Evolutionary conservation across 306 rosid species (phyloP), one percentile per base, ranked within the genome.

Genomic region (Bauhinia variegata): DNA sequence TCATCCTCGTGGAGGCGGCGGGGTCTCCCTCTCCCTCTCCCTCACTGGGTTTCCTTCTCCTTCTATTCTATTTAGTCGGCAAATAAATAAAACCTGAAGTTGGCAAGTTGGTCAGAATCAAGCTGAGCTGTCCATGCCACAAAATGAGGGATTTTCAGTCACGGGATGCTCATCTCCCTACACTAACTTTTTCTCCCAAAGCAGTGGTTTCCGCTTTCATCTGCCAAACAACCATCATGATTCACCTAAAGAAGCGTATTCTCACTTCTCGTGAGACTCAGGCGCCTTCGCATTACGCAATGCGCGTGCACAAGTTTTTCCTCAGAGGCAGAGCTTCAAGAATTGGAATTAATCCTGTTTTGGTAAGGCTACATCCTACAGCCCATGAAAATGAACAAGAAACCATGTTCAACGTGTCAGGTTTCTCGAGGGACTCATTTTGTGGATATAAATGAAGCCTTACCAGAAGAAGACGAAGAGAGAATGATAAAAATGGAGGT

Each of bases 391-490:
- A 61, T 71, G 69, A 87, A 83, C 42, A 72, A 58, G 33, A 80
- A 65, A 51, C 67, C 50, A 63, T 53, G 47, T 28, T 30, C 75
- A 28, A 28, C 63, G n/a, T n/a, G n/a, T n/a, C n/a, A n/a, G n/a
- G n/a, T n/a, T 54, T 78, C 61, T 53, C 48, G 19, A 32, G 59
- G 59, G 9, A 59, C 78, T 34, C 96, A 84, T 78, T 82, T 79
- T 34, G 33, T 86, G 12, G 96, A 88, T 54, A 83, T 91, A 63
- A 85, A 77, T 60, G 88, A 88, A 74, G 86, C 41, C 18, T 57
- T 82, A 15, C 83, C 65, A 6, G 91, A 90, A 63, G 89, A 69
- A 52, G 81, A 82, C 11, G 78, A 84, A 62, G 77, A 72, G 18
- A 44, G 31, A 14, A 57, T 11, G 11, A 42, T 66, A 11, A 61